Conservation (phyloP, 2,329 filamentous ascomycete species). For the Colletotrichum theobromicola region DNA sequence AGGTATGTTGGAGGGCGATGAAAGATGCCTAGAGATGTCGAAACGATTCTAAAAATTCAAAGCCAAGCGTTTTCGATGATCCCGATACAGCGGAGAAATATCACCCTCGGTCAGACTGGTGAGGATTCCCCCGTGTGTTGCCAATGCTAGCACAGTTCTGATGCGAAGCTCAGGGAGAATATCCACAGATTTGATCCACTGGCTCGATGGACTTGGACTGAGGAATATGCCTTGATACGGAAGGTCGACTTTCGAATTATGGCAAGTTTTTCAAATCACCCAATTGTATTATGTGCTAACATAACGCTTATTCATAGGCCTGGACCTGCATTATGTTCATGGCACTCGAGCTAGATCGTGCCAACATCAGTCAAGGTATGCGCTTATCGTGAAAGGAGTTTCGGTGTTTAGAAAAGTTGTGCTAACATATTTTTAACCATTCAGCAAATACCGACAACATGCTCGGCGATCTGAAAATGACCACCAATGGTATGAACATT, state of each 20-base stretch:
- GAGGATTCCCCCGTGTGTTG: background rate
- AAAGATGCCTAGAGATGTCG: too few relatives aligned
- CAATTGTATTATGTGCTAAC: constrained; percentile 42
- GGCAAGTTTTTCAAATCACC: constrained; percentile 42
- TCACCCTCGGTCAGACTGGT: constrained; percentile 32
- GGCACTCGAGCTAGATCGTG: constrained; percentile 50
- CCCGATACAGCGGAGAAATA: constrained; percentile 39
- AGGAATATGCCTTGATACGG: constrained; percentile 41
- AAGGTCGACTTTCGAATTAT: constrained; percentile 49
- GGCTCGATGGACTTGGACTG: constrained; percentile 46
- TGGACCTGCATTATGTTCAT: constrained; percentile 55
- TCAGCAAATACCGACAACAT: constrained; percentile 53
- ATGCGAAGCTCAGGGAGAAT: constrained; percentile 37
- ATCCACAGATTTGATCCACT: constrained; percentile 52
- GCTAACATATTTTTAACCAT: constrained; percentile 22
- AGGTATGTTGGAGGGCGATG: background rate
- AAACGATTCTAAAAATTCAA: background rate
- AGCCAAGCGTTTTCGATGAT: constrained; percentile 44
- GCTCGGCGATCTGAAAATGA: constrained; percentile 44
- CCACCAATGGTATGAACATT: constrained; percentile 37
- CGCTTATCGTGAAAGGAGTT: too few relatives aligned
- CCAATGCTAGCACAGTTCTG: background rate
- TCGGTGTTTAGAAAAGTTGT: rapidly evolving
- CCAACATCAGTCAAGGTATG: constrained; percentile 45
- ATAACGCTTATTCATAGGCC: constrained; percentile 39